Percentiles rank a stretch among this genome's conserved stretches.
Conservation (phyloP, 768 basidiomycete species). For the Rhodotorula graminis region DNA sequence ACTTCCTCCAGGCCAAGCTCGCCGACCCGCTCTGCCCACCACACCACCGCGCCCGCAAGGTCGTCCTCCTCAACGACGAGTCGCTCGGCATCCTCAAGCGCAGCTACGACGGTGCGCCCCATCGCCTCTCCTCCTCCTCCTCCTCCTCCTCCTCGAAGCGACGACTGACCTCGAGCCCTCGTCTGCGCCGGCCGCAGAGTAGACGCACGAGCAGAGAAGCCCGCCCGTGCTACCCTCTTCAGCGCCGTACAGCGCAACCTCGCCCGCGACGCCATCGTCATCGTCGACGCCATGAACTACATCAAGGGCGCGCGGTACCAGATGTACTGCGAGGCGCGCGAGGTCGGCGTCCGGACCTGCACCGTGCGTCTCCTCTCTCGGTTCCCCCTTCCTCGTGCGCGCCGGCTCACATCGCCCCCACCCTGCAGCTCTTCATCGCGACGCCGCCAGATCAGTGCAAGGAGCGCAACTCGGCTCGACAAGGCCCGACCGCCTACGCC, state of each 20-base stretch:
- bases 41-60: conserved; percentile 8
- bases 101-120: conserved; percentile 39
- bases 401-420: not conserved
- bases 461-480: conserved; percentile 64
- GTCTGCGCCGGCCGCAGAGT: conserved; percentile 53
- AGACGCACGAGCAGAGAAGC: conserved; percentile 67
- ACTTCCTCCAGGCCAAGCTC: conserved; percentile 52
- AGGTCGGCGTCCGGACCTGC: conserved; percentile 74
- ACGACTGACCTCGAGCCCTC: not conserved
- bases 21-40: conserved; percentile 1
- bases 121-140: not conserved
- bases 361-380: conserved; percentile 58
- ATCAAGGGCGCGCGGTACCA: conserved; percentile 99
- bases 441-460: conserved; percentile 65
- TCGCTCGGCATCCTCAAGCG: conserved; percentile 24
- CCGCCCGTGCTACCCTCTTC: conserved; percentile 76
- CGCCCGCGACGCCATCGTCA: conserved; percentile 66
- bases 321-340: conserved; percentile 90
- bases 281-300: conserved; percentile 89
- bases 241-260: conserved; percentile 74
- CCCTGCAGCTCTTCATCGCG: conserved; percentile 48
- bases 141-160: not conserved
- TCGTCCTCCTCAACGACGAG: conserved; percentile 42
- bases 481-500: conserved; percentile 56
- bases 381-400: not conserved